These are phyloP conservation scores for Suillus alpinus DNA, from an alignment of 768 basidiomycete species.

Conservation along the genomic window DNA sequence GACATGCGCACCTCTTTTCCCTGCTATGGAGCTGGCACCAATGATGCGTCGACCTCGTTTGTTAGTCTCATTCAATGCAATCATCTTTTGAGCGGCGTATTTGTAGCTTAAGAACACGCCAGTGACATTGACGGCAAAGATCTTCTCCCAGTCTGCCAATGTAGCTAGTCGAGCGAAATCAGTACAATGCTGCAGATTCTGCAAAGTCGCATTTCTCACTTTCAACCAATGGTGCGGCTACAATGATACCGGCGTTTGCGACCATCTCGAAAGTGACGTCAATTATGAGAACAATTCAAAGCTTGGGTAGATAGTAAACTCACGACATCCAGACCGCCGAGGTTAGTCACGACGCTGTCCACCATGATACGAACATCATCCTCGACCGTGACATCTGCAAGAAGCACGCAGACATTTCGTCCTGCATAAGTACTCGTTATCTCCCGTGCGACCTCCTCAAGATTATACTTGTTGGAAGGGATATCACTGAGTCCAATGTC, in stretches of 20 bases:
- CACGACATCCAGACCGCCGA: conserved; percentile 51
- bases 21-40: conserved; percentile 30
- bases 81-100: conserved; percentile 38
- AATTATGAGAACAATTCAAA: not conserved
- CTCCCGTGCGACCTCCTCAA: conserved; percentile 24
- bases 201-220: conserved; percentile 8
- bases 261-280: conserved; percentile 18
- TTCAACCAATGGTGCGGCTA: conserved; percentile 1
- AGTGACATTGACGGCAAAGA: conserved; percentile 32
- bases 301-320: conserved; percentile 10
- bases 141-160: conserved; percentile 28
- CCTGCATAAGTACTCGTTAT: conserved; percentile 26
- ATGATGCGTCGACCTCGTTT: conserved; percentile 35
- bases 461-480: conserved; percentile 15
- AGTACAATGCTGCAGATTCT: not conserved
- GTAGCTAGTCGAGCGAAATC: conserved; percentile 15
- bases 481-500: conserved; percentile 32
- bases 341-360: conserved; percentile 19
- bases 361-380: conserved; percentile 41
- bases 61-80: conserved; percentile 29
- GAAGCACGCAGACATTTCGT: conserved; percentile 19
- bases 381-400: conserved; percentile 43
- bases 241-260: conserved; percentile 22
- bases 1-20: conserved; percentile 10
- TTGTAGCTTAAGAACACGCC: conserved; percentile 36